phyloP scores from a whole-genome alignment of 257 asterid species.

The Ilex aquifolium region DNA sequence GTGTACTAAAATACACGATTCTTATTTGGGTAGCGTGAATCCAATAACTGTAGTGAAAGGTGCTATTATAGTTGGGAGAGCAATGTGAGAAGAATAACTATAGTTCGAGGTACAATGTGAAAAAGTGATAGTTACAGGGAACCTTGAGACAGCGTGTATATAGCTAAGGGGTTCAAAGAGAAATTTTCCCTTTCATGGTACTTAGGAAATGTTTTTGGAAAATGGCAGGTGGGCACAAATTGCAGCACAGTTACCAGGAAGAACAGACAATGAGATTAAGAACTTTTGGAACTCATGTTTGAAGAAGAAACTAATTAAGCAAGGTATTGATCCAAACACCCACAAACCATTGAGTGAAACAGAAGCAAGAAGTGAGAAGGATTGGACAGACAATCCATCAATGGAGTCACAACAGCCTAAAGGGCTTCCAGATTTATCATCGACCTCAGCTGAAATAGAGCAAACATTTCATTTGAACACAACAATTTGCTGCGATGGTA shows the following conservation, averaged over 20 bases:
- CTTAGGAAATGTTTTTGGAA: too few species aligned
- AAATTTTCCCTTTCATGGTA: too few species aligned
- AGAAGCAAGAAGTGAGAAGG: background rate
- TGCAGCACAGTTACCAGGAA: slow-evolving; percentile 5
- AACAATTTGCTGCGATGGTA: too few species aligned
- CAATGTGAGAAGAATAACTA: too few species aligned
- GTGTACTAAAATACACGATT: too few species aligned
- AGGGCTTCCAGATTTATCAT: background rate
- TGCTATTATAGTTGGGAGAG: too few species aligned
- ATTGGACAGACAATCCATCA: background rate
- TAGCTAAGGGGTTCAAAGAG: too few species aligned
- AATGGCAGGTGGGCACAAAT: slow-evolving; percentile 3
- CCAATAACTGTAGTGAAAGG: too few species aligned
- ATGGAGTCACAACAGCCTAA: background rate
- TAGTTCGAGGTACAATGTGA: too few species aligned
- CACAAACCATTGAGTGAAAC: background rate
- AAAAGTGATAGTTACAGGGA: too few species aligned
- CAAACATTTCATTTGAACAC: background rate
- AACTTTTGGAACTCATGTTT: slow-evolving; percentile 1
- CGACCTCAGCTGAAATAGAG: background rate
- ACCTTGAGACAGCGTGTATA: too few species aligned
- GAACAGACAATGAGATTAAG: slow-evolving; percentile 3
- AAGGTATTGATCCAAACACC: slow-evolving; percentile 3
- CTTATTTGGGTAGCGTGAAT: too few species aligned
- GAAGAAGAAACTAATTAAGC: slow-evolving; percentile 2